A percentile compares a stretch with the other conserved stretches of the same genome.
Conservation (phyloP, 331 rosid species). For the Dryas integrifolia region DNA sequence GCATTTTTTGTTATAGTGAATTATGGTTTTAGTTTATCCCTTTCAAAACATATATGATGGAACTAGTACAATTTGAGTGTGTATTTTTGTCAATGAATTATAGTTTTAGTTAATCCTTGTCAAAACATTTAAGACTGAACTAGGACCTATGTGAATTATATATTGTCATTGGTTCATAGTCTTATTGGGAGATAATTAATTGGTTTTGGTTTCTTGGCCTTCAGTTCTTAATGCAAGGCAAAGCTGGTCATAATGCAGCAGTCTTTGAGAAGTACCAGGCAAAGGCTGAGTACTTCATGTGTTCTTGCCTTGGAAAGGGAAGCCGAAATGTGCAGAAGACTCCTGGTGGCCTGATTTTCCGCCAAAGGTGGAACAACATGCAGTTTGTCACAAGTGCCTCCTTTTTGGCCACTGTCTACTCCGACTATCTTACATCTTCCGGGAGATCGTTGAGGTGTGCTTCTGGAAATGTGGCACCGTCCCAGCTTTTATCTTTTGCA, state of each 20-base stretch:
- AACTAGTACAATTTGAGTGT: no score
- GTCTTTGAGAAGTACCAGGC: conserved; percentile 63
- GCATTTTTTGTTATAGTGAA: no score
- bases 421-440: conserved; percentile 81
- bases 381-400: conserved; percentile 94
- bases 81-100: no score
- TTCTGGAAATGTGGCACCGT: conserved; percentile 62
- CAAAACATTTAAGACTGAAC: no score
- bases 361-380: conserved; percentile 98
- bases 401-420: conserved; percentile 82
- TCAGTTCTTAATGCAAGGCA: conserved; percentile 89
- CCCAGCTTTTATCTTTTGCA: conserved; percentile 70
- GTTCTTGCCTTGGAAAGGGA: conserved; percentile 75
- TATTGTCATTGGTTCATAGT: neutral
- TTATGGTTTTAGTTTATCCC: no score
- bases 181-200: neutral
- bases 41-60: no score
- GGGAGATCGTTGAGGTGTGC: conserved; percentile 50
- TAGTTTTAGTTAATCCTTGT: no score
- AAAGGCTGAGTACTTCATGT: conserved; percentile 85
- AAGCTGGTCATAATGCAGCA: conserved; percentile 59
- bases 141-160: neutral
- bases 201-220: neutral
- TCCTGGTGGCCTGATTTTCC: conserved; percentile 87
- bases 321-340: conserved; percentile 71